A percentile compares a stretch with the other conserved stretches of the same genome.
Conservation (phyloP, 164 flowering plant species). For the Tetrastigma voinierianum region DNA sequence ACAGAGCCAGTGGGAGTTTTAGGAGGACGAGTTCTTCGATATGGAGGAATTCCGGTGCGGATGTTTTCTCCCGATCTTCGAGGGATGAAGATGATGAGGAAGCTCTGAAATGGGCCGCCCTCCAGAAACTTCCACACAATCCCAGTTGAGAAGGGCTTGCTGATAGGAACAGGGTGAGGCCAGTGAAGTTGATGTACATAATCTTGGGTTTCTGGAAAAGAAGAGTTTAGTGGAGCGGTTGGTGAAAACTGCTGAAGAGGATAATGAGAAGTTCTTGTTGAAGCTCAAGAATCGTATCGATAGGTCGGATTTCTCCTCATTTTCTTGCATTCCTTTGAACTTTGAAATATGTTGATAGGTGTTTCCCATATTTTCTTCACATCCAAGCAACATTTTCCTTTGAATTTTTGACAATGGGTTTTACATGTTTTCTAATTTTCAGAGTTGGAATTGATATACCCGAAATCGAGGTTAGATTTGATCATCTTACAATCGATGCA, state of each 20-base stretch:
- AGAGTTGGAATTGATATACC: constrained; percentile 46
- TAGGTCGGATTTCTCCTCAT: constrained; percentile 28
- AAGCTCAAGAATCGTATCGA: constrained; percentile 65
- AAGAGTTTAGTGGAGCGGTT: constrained; percentile 53
- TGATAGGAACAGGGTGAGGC: constrained; percentile 27
- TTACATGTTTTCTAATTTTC: background rate
- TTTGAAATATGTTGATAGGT: too few species aligned
- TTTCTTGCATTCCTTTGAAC: too few species aligned
- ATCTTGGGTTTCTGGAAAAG: constrained; percentile 52
- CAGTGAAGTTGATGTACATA: constrained; percentile 47
- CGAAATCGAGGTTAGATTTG: constrained; percentile 37
- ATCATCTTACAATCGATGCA: constrained; percentile 37
- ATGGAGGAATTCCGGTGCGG: constrained; percentile 18
- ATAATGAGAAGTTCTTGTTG: constrained; percentile 72
- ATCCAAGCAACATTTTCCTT: too few species aligned
- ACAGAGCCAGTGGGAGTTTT: too few species aligned
- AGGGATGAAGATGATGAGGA: constrained; percentile 54
- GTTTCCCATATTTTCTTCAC: too few species aligned
- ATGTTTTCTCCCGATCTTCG: constrained; percentile 27
- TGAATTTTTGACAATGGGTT: too few species aligned
- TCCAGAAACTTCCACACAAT: constrained; percentile 30
- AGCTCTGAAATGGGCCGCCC: constrained; percentile 62
- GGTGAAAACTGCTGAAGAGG: constrained; percentile 59
- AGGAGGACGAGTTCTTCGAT: constrained; percentile 8
- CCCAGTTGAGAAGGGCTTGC: constrained; percentile 41